Evolutionary conservation across 2,329 filamentous ascomycete genomes (phyloP), one percentile per base, ranked within the genome.

Genomic region (Aspergillus tamarii): DNA sequence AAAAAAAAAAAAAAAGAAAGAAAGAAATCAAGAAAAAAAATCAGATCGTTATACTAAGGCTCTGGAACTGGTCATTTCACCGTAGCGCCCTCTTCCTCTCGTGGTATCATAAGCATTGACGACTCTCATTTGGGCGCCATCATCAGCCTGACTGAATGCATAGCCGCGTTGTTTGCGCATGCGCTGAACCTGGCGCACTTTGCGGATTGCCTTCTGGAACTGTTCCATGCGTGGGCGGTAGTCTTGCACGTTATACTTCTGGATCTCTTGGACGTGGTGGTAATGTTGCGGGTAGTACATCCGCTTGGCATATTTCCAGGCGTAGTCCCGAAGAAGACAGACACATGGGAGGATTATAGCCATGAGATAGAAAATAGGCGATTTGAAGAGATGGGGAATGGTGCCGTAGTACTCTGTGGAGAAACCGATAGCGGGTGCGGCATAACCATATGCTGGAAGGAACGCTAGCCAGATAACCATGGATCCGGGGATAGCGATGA

Each of bases 91-190:
- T 83, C 95, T 87, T 76, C 93, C 88, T 78, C 91, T 90, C 67
- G 95, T 99, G 59, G 95, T 99, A 81, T 99, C 95, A 81, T 99
- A 99, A 66, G 95, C 95, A 82, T 97, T 94, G 75, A 99, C 85
- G 67, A 99, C 92, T 71, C 94, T 87, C 70, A 94, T 96, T 82
- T 98, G 95, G 34, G 79, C 80, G 72, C 90, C 93, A 80, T 99
- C 95, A 77, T 99, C 95, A 63, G 94, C 96, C 80, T 97, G 94
- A 71, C 93, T 97, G 81, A 99, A 99, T 66, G 95, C 95, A 76
- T 99, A 99, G 39, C 95, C 95, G 74, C 95, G 91, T 82, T 99
- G 95, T 82, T 99, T 99, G 77, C 95, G 93, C 95, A 98, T 99
- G 68, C 95, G 91, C 82, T 98, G 95, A 46, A 98, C 95, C 80